A percentile compares a stretch with the other conserved stretches of the same genome.
Conservation (phyloP, 164 flowering plant genomes). For the Vitis vinifera region DNA sequence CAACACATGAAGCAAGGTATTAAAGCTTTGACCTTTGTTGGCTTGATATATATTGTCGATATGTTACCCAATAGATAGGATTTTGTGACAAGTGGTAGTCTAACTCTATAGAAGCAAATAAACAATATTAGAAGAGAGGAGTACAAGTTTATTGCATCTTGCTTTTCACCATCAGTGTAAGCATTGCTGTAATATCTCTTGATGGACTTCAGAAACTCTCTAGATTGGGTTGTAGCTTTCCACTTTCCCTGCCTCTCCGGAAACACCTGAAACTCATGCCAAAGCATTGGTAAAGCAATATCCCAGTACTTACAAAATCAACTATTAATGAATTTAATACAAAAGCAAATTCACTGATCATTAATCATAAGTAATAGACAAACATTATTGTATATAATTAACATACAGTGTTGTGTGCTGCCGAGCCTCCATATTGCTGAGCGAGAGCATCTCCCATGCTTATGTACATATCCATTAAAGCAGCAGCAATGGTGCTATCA, state of each 20-base stretch:
- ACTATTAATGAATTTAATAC: background rate
- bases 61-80: too few species aligned
- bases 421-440: slow-evolving; percentile 98
- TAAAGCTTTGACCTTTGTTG: too few species aligned
- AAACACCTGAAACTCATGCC: slow-evolving; percentile 57
- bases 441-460: slow-evolving; percentile 99
- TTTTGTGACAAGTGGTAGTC: too few species aligned
- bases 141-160: slow-evolving; percentile 96
- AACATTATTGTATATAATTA: slow-evolving; percentile 5
- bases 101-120: background rate
- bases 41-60: too few species aligned
- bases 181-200: slow-evolving; percentile 93
- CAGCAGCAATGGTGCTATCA: slow-evolving; percentile 85
- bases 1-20: too few species aligned
- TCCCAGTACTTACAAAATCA: background rate
- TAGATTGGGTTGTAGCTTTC: slow-evolving; percentile 97
- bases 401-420: slow-evolving; percentile 89
- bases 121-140: slow-evolving; percentile 8
- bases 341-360: background rate
- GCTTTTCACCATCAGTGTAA: slow-evolving; percentile 97
- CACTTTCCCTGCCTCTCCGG: slow-evolving; percentile 99
- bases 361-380: background rate
- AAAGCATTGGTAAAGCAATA: background rate
- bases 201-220: slow-evolving; percentile 91
- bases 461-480: slow-evolving; percentile 96